Evolutionary conservation across 2,329 filamentous ascomycete species (phyloP).

Genomic region (Verticillium dahliae): DNA sequence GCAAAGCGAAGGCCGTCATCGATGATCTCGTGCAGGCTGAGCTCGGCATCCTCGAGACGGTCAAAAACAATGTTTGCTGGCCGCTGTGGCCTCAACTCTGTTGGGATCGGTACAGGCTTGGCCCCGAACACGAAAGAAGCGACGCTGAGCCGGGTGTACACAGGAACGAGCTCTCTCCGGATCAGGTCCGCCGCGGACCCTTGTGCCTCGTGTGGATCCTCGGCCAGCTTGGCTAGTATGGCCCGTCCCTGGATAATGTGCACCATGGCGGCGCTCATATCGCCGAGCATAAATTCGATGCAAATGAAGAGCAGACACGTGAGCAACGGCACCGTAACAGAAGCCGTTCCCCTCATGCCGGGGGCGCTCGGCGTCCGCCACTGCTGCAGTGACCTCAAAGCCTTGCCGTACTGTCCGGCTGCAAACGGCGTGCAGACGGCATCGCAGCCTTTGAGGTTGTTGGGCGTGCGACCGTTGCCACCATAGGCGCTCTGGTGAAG

Average conservation of each 20-base stretch:
- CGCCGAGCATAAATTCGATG: constrained; percentile 46
- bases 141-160: constrained; percentile 35
- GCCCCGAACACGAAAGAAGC: constrained; percentile 33
- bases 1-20: constrained; percentile 32
- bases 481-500: constrained; percentile 29
- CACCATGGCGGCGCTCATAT: constrained; percentile 36
- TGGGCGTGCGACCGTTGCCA: not conserved
- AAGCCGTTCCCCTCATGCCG: constrained; percentile 16
- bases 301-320: constrained; percentile 46
- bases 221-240: constrained; percentile 23
- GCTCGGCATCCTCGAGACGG: constrained; percentile 22
- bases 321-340: constrained; percentile 27
- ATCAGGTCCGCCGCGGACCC: constrained; percentile 26
- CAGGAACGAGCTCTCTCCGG: constrained; percentile 31
- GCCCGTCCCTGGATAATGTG: constrained; percentile 36
- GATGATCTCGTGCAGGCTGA: constrained; percentile 27
- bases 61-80: constrained; percentile 19
- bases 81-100: constrained; percentile 22
- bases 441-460: not conserved
- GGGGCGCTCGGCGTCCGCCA: constrained; percentile 21
- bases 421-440: constrained; percentile 22
- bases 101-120: constrained; percentile 27
- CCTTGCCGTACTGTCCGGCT: constrained; percentile 40
- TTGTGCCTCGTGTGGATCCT: not conserved
- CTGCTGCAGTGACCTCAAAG: constrained; percentile 35